Evolutionary conservation across 2,329 filamentous ascomycete species (phyloP), one percentile per base, ranked within the genome.

Genomic region (Colletotrichum agaves): DNA sequence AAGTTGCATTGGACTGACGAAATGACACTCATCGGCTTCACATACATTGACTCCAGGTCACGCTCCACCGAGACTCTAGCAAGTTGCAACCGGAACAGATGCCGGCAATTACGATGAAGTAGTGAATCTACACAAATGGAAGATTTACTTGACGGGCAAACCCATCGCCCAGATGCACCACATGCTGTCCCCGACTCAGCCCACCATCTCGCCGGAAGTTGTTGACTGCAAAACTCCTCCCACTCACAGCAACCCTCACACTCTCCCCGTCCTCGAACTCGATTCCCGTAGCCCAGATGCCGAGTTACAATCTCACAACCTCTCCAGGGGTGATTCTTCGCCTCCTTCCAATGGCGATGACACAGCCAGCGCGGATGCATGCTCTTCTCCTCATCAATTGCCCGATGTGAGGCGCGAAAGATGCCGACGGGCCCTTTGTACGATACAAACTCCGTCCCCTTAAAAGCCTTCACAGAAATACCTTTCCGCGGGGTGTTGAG

Each of bases 361-460:
- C 55, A 75, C 8, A 74, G 75, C 72, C 72, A 76, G 31, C 74
- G 66, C 1, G 72, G 71, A 27, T 76, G 75, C 68, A 76, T 75
- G 23, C 71, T 72, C 31, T 65, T 67, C 1, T 13, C 35, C 59
- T 70, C 62, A 46, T 76, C 71, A 27, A 74, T 72, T 1, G 69
- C 71, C 5, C 73, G 67, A 39, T 72, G 72, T 1, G 74, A 75
- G 0, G 73, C 70, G 13, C 73, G 70, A 31, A 74, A 61, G 37
- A 74, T 71, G 2, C 74, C 75, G 2, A 71, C 23, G 1, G 74
- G 73, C 10, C 73, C 74, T 19, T 72, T 72, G 69, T 74, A 75
- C 10, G 71, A 39, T 4, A 74, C 69, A 0, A 75, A 72, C 41
- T 75, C 73, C 15, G 71, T 73, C 50, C 63, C 39, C 10, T 72